These are phyloP conservation scores for Entophlyctis luteolus DNA, from an alignment of 192 early-diverging fungal genomes.

Conservation along the genomic window DNA sequence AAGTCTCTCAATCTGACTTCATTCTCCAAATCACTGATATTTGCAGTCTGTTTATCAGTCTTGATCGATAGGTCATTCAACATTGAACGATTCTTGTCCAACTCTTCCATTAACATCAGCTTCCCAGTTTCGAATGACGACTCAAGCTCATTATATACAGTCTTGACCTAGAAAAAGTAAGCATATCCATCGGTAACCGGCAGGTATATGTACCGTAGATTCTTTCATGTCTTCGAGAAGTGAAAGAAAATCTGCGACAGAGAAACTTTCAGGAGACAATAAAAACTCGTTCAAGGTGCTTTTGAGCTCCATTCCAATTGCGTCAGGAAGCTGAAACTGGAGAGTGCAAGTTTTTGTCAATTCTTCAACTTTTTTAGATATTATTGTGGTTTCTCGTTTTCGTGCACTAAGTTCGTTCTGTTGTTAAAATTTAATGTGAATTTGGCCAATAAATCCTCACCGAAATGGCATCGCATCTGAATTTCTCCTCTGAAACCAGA, in stretches of 20 bases:
- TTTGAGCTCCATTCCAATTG: not conserved
- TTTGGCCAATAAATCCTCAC: too few relatives aligned
- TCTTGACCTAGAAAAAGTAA: constrained; percentile 1
- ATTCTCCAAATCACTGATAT: not conserved
- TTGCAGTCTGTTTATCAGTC: not conserved
- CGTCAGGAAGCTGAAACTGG: not conserved
- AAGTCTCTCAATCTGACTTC: too few relatives aligned
- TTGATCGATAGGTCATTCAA: too few relatives aligned
- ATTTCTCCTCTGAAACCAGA: not conserved
- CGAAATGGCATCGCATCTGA: not conserved
- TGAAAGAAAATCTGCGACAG: not conserved
- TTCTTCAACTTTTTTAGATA: not conserved
- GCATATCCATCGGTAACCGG: too few relatives aligned
- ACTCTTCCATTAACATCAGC: not conserved
- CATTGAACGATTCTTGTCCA: not conserved
- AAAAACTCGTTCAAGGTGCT: not conserved
- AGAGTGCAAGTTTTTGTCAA: not conserved
- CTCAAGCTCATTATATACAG: constrained; percentile 5
- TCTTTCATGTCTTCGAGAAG: not conserved
- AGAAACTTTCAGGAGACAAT: not conserved
- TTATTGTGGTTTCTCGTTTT: too few relatives aligned
- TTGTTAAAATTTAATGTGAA: too few relatives aligned
- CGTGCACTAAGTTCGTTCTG: too few relatives aligned
- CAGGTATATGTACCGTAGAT: not conserved
- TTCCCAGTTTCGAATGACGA: not conserved